Base-by-base conservation (phyloP, 331 rosid species). In the Quercus lobata region DNA sequence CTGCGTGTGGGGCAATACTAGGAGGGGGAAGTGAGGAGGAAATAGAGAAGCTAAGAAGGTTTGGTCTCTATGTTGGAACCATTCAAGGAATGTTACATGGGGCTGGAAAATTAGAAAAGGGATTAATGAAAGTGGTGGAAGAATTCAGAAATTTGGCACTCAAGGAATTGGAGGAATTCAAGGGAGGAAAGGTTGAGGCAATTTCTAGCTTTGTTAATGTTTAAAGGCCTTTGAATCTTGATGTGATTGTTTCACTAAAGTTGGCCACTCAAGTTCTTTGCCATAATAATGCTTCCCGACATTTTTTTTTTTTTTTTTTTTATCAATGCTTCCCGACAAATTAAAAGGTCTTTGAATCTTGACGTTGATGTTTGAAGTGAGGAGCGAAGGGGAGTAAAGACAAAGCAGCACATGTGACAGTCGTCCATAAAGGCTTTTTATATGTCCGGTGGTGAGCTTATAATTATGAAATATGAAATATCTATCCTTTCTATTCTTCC, bases 1-100 rank as follows among this genome's bases (percentile, higher is more conserved):
- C 89, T 0, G 93, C 92, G 3, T 92, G 95, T 76, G 98, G 94
- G 65, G 93, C 89, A 9, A 86, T 91, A 22, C 56, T 90, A 63
- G 94, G 97, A 41, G 88, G 97, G 34, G 94, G 87, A 6, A 78
- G 74, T 69, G 95, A 86, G 72, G 95, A 77, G 41, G 89, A 90
- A 30, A 73, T 58, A 73, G 89, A 81, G 68, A 79, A 27, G 29
- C 35, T 90, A 63, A 81, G 95, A 25, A 89, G 49, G 16, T 86
- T 30, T 79, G 93, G 94, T 4, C 69, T 70, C 16, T 80, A 81
- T 57, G 90, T 85, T 46, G 97, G 97, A 10, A 75, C 85, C 62
- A 34, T 80, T 4, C 73, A 69, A 75, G 91, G 87, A 56, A 68
- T 86, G 77, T n/a, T 58, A 8, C 69, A 52, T 19, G 68, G 29